A percentile compares a stretch with the other conserved stretches of the same genome.
Conservation (phyloP, 495 filamentous ascomycete species). For the Aspergillus avenaceus region DNA sequence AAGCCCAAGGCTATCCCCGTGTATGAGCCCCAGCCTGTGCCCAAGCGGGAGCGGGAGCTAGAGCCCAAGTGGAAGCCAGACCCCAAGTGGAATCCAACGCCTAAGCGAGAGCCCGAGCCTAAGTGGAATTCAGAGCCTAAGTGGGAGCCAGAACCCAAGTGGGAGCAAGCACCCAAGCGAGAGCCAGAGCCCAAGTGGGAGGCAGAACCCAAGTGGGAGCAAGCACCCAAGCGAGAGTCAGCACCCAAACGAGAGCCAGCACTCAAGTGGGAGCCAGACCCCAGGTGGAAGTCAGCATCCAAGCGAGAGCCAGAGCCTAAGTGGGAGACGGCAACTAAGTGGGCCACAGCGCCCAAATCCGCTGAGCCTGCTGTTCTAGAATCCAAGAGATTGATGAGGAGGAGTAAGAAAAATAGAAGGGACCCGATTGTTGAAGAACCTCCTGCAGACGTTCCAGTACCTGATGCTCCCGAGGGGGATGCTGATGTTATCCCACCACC, state of each 20-base stretch:
- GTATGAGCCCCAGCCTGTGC: conserved; percentile 3
- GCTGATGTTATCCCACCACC: conserved; percentile 47
- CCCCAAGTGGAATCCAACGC: no score
- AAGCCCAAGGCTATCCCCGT: conserved; percentile 4
- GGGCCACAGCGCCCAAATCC: conserved; percentile 18
- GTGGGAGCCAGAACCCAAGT: conserved; percentile 25
- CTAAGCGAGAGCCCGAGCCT: conserved; percentile 17
- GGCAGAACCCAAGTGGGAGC: no score
- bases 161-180: conserved; percentile 23
- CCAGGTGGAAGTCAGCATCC: no score
- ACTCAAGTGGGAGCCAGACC: conserved; percentile 25
- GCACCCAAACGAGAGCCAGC: conserved; percentile 22
- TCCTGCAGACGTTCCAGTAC: conserved; percentile 13
- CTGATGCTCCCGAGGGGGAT: conserved; percentile 18
- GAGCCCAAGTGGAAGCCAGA: no score
- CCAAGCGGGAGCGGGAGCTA: conserved; percentile 19
- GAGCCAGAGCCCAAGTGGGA: no score
- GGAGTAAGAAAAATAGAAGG: conserved; percentile 14
- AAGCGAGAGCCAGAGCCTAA: conserved; percentile 24
- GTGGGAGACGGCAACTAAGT: no score
- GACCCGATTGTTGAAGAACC: conserved; percentile 6
- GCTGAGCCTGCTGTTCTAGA: conserved; percentile 12
- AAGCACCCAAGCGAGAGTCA: no score
- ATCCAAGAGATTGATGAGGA: conserved; percentile 18
- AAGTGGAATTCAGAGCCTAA: conserved; percentile 24